These are phyloP conservation scores for Phyllosticta ampelicida DNA, from an alignment of 2,329 filamentous ascomycete genomes.

Conservation along the genomic window DNA sequence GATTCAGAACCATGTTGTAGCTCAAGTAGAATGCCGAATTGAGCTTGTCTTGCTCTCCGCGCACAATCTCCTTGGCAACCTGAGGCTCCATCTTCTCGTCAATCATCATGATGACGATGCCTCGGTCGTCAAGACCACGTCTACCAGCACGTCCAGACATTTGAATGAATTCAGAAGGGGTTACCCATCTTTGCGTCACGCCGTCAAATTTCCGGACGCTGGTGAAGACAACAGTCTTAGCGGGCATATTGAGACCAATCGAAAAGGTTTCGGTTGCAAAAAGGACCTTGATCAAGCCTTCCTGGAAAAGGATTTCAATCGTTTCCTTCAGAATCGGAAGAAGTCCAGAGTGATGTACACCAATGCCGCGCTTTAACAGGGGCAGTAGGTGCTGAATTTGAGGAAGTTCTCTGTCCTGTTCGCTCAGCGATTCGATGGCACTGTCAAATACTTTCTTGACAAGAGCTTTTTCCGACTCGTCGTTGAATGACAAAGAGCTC, in stretches of 20 bases:
- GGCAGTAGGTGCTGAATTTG: constrained; percentile 89
- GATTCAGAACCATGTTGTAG: constrained; percentile 98
- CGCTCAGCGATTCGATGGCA: constrained; percentile 83
- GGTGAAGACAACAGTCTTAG: constrained; percentile 98
- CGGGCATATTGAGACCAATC: constrained; percentile 97
- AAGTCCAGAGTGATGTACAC: constrained; percentile 92
- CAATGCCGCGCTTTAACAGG: constrained; percentile 80
- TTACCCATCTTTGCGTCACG: constrained; percentile 66
- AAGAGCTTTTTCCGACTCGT: constrained; percentile 89
- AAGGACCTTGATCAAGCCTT: constrained; percentile 92
- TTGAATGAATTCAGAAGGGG: constrained; percentile 92
- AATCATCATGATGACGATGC: constrained; percentile 99
- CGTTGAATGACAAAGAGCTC: constrained; percentile 83
- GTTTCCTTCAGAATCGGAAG: constrained; percentile 96
- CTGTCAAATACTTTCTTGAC: constrained; percentile 89
- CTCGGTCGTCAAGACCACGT: constrained; percentile 91
- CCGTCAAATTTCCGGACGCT: constrained; percentile 95
- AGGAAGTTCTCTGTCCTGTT: constrained; percentile 77
- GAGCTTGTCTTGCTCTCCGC: constrained; percentile 90
- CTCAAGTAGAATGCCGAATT: constrained; percentile 97
- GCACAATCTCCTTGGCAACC: constrained; percentile 88
- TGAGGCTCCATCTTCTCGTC: constrained; percentile 92
- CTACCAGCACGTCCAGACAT: constrained; percentile 97
- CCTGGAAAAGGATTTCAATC: constrained; percentile 97
- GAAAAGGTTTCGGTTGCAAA: constrained; percentile 99